These are phyloP conservation scores for Acanthochlamys bracteata DNA, from an alignment of 106 monocot genomes.

Conservation along the genomic window DNA sequence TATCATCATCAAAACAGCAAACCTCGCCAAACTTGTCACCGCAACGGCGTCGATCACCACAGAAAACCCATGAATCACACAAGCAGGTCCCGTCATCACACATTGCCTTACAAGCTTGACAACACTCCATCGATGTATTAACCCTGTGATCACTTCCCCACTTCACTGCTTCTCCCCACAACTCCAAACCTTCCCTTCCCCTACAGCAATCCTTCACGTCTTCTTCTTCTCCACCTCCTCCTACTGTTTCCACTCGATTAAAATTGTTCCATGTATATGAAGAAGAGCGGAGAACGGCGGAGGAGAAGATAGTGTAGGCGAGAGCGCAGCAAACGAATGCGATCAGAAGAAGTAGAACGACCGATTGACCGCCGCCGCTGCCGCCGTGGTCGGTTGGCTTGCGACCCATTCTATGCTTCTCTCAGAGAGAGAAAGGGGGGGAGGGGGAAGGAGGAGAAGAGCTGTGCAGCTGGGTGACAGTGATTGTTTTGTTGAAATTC, in stretches of 20 bases:
- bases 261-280: not conserved
- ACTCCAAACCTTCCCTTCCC: constrained; percentile 62
- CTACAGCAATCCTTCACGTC: constrained; percentile 55
- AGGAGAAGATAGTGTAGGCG: constrained; percentile 44
- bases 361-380: constrained; percentile 7
- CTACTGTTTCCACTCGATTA: not conserved
- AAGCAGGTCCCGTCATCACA: constrained; percentile 69
- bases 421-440: not conserved
- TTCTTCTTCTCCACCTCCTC: constrained; percentile 1
- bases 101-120: constrained; percentile 77
- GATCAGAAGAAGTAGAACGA: constrained; percentile 21
- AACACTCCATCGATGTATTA: constrained; percentile 59
- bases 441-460: not conserved
- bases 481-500: not conserved
- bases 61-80: constrained; percentile 98
- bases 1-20: no score
- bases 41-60: constrained; percentile 64
- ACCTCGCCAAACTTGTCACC: constrained; percentile 77
- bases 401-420: constrained; percentile 20
- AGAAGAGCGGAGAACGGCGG: constrained; percentile 6
- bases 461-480: not conserved
- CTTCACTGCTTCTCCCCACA: constrained; percentile 83
- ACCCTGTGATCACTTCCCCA: constrained; percentile 78
- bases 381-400: constrained; percentile 16
- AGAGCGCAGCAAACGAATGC: constrained; percentile 28